Evolutionary conservation across 2,329 filamentous ascomycete genomes (phyloP).

Genomic region (Huntiella omanensis): DNA sequence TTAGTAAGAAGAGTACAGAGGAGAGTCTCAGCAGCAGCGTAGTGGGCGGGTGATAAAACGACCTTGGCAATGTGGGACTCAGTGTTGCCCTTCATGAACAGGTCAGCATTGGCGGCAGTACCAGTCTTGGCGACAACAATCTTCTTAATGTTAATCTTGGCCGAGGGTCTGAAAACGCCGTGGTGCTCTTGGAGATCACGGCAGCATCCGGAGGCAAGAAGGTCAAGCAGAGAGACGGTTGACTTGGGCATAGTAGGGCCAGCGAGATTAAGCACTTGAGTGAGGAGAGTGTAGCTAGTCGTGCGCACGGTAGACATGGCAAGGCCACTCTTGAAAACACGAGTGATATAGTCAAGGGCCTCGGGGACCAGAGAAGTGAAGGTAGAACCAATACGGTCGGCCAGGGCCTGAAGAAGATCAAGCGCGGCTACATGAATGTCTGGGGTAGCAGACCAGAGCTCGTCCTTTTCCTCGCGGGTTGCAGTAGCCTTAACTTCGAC

Average conservation of each 20-base stretch:
- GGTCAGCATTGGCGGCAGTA: slow-evolving; percentile 46
- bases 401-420: slow-evolving; percentile 36
- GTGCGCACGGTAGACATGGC: slow-evolving; percentile 35
- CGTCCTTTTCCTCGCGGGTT: slow-evolving; percentile 62
- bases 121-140: slow-evolving; percentile 17
- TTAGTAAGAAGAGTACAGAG: slow-evolving; percentile 42
- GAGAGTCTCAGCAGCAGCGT: slow-evolving; percentile 38
- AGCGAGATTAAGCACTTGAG: slow-evolving; percentile 36
- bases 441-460: slow-evolving; percentile 55
- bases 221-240: slow-evolving; percentile 41
- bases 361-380: slow-evolving; percentile 42
- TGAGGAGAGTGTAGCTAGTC: slow-evolving; percentile 39
- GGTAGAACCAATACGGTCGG: slow-evolving; percentile 37
- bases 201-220: slow-evolving; percentile 50
- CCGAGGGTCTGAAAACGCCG: slow-evolving; percentile 19
- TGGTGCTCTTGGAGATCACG: slow-evolving; percentile 46
- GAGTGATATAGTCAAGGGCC: slow-evolving; percentile 51
- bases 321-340: slow-evolving; percentile 45
- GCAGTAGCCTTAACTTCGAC: slow-evolving; percentile 54
- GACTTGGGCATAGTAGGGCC: slow-evolving; percentile 50
- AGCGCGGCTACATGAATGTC: slow-evolving; percentile 56
- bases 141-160: slow-evolving; percentile 19
- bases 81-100: slow-evolving; percentile 35
- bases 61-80: slow-evolving; percentile 6
- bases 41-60: slow-evolving; percentile 27